Conservation (phyloP, 2,329 filamentous ascomycete genomes). For the Elsinoe perseae region DNA sequence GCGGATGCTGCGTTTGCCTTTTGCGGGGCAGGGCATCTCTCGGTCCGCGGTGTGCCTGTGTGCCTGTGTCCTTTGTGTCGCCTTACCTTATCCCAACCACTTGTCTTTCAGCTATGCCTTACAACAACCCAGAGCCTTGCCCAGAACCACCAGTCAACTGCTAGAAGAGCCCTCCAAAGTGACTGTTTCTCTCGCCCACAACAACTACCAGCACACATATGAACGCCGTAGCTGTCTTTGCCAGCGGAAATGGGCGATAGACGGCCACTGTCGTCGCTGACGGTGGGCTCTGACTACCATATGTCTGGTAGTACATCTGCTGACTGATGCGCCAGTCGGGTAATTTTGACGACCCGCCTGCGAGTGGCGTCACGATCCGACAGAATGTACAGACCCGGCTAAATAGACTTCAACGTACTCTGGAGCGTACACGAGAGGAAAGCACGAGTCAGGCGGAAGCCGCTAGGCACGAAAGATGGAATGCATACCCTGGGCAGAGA, state of each 20-base stretch:
- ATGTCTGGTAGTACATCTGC: conserved; percentile 3
- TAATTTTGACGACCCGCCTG: conserved; percentile 40
- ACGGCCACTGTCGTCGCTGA: conserved; percentile 18
- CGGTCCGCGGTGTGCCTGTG: too few relatives aligned
- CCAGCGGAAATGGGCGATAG: conserved; percentile 18
- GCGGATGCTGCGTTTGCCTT: neutral
- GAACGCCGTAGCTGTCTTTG: too few relatives aligned
- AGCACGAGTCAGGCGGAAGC: conserved; percentile 21
- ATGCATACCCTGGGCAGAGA: conserved; percentile 13
- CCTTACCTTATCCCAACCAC: too few relatives aligned
- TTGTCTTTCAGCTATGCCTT: too few relatives aligned
- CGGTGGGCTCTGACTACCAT: conserved; percentile 13
- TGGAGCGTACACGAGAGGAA: conserved; percentile 30
- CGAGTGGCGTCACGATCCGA: conserved; percentile 27
- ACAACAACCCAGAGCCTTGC: too few relatives aligned
- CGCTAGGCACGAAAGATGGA: conserved; percentile 18
- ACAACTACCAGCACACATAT: neutral
- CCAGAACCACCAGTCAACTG: too few relatives aligned
- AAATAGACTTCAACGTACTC: conserved; percentile 28
- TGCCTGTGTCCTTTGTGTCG: too few relatives aligned
- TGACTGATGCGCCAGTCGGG: conserved; percentile 25
- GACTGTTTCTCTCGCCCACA: neutral
- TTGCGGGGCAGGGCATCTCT: conserved; percentile 11
- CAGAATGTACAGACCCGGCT: conserved; percentile 25
- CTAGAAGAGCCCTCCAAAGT: too few relatives aligned